Evolutionary conservation across 2,329 filamentous ascomycete genomes (phyloP).

Genomic region (Basipetospora sp.): DNA sequence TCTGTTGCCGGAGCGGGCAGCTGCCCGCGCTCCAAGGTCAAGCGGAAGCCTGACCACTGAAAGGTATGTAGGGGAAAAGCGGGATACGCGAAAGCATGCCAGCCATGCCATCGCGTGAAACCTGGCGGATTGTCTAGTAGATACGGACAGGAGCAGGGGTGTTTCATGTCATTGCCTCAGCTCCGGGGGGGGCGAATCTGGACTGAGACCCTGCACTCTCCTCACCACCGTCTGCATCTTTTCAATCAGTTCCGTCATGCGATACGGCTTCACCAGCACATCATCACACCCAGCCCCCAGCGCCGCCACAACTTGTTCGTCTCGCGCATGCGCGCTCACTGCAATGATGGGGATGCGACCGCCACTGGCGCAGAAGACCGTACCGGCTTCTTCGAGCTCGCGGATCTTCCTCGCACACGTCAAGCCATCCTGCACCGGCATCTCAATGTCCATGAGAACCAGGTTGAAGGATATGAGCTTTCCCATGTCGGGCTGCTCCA

Average conservation of each 20-base stretch:
- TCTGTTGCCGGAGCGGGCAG: too few relatives aligned
- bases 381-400: conserved; percentile 40
- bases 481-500: too few relatives aligned
- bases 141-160: too few relatives aligned
- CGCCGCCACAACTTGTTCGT: conserved; percentile 42
- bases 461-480: conserved; percentile 33
- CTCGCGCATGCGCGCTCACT: conserved; percentile 52
- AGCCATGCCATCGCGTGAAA: too few relatives aligned
- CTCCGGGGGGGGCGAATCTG: background rate
- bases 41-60: too few relatives aligned
- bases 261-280: conserved; percentile 59
- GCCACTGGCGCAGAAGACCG: conserved; percentile 28
- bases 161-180: background rate
- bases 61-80: too few relatives aligned
- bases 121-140: too few relatives aligned
- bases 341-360: conserved; percentile 48
- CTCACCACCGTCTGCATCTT: conserved; percentile 40
- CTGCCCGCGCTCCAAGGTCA: too few relatives aligned
- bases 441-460: conserved; percentile 63
- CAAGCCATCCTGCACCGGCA: conserved; percentile 59
- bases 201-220: conserved; percentile 11
- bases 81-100: too few relatives aligned
- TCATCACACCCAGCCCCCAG: conserved; percentile 42
- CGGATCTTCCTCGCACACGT: conserved; percentile 52
- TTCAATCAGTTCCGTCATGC: conserved; percentile 44